Conservation (phyloP, 352 stramenopile genomes). For the Phytophthora cryptogea region DNA sequence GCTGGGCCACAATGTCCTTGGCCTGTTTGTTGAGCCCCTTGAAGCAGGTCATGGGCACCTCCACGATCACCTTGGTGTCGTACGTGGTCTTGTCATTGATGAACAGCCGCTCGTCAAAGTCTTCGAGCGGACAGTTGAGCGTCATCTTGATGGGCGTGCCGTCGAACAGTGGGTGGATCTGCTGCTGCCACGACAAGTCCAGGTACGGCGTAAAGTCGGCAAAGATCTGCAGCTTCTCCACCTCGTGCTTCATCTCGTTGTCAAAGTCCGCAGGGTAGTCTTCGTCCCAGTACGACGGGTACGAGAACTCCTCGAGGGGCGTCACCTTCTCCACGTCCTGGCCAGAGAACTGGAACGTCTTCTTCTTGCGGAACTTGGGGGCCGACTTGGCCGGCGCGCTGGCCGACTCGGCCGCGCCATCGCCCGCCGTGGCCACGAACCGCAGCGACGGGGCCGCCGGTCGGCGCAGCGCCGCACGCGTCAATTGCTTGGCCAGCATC, state of each 20-base stretch:
- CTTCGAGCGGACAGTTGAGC: conserved; percentile 79
- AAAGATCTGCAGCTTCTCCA: conserved; percentile 87
- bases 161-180: conserved; percentile 82
- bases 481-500: conserved; percentile 39
- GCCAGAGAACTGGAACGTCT: conserved; percentile 71
- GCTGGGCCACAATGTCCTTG: conserved; percentile 65
- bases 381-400: conserved; percentile 10
- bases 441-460: conserved; percentile 40
- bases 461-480: conserved; percentile 25
- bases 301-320: conserved; percentile 68
- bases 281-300: conserved; percentile 77
- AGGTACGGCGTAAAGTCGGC: conserved; percentile 74
- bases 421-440: conserved; percentile 26
- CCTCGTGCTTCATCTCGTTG: conserved; percentile 85
- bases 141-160: conserved; percentile 67
- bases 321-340: conserved; percentile 38
- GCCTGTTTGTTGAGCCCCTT: conserved; percentile 51
- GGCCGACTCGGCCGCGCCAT: neutral
- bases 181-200: conserved; percentile 76
- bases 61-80: conserved; percentile 83
- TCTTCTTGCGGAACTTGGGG: conserved; percentile 57
- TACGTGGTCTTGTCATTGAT: conserved; percentile 80
- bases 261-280: conserved; percentile 77
- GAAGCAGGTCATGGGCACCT: conserved; percentile 76
- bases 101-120: conserved; percentile 84